A percentile compares a stretch with the other conserved stretches of the same genome.
Evolutionary conservation across 192 early-diverging fungal genomes (phyloP).

Genomic region (Entomortierella beljakovae): DNA sequence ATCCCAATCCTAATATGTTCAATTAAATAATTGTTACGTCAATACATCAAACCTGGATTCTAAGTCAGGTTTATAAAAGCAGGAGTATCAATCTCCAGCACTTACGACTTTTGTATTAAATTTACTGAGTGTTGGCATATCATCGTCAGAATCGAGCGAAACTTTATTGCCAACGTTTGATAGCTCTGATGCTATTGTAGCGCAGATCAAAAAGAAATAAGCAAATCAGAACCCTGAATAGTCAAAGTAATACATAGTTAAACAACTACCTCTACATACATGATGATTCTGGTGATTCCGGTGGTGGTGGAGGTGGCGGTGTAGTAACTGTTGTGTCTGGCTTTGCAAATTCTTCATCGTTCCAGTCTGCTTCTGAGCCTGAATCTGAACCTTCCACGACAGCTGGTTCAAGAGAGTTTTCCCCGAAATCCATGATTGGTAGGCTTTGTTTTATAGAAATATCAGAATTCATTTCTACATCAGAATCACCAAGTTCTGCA

Average conservation of each 20-base stretch:
- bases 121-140: constrained; percentile 10
- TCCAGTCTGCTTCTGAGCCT: constrained; percentile 43
- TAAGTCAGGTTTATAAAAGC: background rate
- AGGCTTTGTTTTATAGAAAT: background rate
- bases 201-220: no score
- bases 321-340: background rate
- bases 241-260: no score
- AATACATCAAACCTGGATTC: background rate
- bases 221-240: no score
- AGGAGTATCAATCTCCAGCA: background rate
- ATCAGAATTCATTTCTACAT: background rate
- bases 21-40: background rate
- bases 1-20: constrained; percentile 14
- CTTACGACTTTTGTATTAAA: constrained; percentile 11
- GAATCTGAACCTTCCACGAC: constrained; percentile 34
- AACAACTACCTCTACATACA: no score
- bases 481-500: constrained; percentile 4
- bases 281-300: no score
- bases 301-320: no score
- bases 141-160: constrained; percentile 29
- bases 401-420: background rate
- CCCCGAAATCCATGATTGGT: background rate
- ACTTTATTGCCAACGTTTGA: background rate
- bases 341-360: constrained; percentile 4
- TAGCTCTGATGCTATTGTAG: background rate